Evolutionary conservation across 1,284 basidiomycete genomes (phyloP).

Genomic region (Athelia psychrophila): DNA sequence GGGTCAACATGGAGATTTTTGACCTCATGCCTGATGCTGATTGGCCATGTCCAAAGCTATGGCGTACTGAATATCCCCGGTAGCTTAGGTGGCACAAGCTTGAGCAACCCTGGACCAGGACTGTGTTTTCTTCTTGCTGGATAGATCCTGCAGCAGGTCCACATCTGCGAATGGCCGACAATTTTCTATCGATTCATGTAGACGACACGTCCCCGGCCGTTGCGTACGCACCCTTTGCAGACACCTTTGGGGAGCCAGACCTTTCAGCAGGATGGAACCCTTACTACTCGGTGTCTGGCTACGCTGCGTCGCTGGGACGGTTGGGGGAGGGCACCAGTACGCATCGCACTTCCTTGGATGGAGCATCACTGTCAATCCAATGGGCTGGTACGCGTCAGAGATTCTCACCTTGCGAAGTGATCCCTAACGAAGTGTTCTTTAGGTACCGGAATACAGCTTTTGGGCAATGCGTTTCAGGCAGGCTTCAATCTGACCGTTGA

Average conservation of each 20-base stretch:
- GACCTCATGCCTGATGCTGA: no score
- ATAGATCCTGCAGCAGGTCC: no score
- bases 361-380: constrained; percentile 49
- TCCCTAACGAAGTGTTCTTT: constrained; percentile 3
- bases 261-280: constrained; percentile 64
- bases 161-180: constrained; percentile 4
- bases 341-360: constrained; percentile 57
- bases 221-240: constrained; percentile 55
- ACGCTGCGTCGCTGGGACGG: constrained; percentile 38
- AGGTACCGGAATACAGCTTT: constrained; percentile 56
- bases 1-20: no score
- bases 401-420: constrained; percentile 3
- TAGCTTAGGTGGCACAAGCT: no score
- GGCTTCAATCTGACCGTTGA: constrained; percentile 47
- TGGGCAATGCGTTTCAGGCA: constrained; percentile 42
- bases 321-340: constrained; percentile 52
- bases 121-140: no score
- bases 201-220: constrained; percentile 68
- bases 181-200: constrained; percentile 48
- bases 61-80: no score
- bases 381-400: constrained; percentile 54
- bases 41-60: no score
- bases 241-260: constrained; percentile 46
- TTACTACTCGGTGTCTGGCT: constrained; percentile 49
- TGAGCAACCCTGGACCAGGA: no score